Base-by-base conservation (phyloP, 2,329 filamentous ascomycete species). In the Esteya vermicola region DNA sequence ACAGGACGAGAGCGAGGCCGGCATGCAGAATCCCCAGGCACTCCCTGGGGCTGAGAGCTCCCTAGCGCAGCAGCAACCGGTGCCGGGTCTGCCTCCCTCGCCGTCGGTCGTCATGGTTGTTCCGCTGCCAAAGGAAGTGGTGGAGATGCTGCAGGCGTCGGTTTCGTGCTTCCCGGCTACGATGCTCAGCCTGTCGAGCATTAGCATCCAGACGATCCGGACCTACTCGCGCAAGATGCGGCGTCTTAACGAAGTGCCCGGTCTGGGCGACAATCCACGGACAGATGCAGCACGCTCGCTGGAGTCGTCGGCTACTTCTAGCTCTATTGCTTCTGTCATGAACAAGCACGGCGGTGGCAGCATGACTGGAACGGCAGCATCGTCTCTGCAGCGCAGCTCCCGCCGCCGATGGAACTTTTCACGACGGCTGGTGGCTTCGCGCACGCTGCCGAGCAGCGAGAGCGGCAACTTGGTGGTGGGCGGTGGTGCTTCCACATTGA, bases 141-240 rank as follows among this genome's bases (percentile, higher is more conserved):
- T 75, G 31, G 70, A 76, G 43, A 72, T 63, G 1, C 56, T 76
- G 4, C 58, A 66, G 22, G 61, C 72, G 6, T 72, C 66, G 0
- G 64, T 73, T 10, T 57, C 63, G 6, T 73, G 68, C 47, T 77
- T 77, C 45, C 72, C 72, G 0, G 70, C 74, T 47, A 73, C 70
- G 1, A 72, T 75, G 65, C 63, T 76, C 1, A 57, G 68, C 10
- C 66, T 70, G 6, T 67, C 64, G 0, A 73, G 67, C 48, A 56
- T 75, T 5, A 67, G 71, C 0, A 60, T 75, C 36, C 71, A 76
- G 52, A 74, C 67, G 0, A 72, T 77, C 42, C 68, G 72, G 14
- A 54, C 62, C 22, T 73, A 73, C 47, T 67, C 70, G 0, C 68
- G 61, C 38, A 73, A 72, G 48, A 52, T 72, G 30, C 62, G 61